These are phyloP conservation scores for Fusarium solani-melongenae DNA, from an alignment of 2,329 filamentous ascomycete genomes.

Conservation along the genomic window DNA sequence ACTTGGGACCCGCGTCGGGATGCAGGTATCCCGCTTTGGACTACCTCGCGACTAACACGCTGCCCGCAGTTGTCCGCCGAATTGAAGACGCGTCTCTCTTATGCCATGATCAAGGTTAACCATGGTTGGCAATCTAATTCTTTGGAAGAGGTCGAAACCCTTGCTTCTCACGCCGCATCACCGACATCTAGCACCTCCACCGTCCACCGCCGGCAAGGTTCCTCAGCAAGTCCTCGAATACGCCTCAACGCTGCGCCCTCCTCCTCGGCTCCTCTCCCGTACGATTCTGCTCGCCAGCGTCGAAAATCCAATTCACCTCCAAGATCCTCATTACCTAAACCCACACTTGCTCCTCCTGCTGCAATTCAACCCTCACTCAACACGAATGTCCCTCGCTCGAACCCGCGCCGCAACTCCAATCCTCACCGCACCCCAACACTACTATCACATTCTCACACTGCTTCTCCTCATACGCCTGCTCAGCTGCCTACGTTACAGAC, in stretches of 20 bases:
- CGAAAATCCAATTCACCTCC: conserved; percentile 53
- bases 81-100: conserved; percentile 85
- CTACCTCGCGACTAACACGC: conserved; percentile 27
- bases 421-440: conserved; percentile 61
- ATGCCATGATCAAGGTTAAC: conserved; percentile 93
- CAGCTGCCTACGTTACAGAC: conserved; percentile 47
- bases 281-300: conserved; percentile 38
- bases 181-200: conserved; percentile 69
- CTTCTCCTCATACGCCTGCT: conserved; percentile 58
- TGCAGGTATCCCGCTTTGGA: neutral
- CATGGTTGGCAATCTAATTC: conserved; percentile 86
- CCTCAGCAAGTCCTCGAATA: conserved; percentile 66
- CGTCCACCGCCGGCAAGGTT: conserved; percentile 61
- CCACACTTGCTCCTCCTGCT: conserved; percentile 64
- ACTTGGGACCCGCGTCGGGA: neutral
- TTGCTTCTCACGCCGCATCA: conserved; percentile 76
- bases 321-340: conserved; percentile 47
- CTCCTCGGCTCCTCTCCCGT: conserved; percentile 47
- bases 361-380: conserved; percentile 62
- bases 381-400: conserved; percentile 47
- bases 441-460: conserved; percentile 60
- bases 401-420: conserved; percentile 63
- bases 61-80: conserved; percentile 75
- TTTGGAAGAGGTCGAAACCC: conserved; percentile 80
- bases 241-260: conserved; percentile 41